Evolutionary conservation across 2,329 filamentous ascomycete genomes (phyloP).

Genomic region (Aureobasidium sp.): DNA sequence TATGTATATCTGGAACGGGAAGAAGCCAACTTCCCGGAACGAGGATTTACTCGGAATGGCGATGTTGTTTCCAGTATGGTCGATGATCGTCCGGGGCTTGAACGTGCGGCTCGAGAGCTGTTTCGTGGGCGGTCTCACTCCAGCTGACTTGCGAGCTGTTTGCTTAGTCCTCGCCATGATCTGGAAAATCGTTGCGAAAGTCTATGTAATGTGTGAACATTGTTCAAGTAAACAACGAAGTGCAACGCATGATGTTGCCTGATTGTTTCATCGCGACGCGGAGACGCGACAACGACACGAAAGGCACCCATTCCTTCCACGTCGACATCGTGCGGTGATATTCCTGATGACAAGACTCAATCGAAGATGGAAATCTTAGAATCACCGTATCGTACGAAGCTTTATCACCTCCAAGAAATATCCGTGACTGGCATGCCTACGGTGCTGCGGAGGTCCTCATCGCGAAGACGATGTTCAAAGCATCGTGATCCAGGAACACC

Average conservation of each 20-base stretch:
- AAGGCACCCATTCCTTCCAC: not conserved
- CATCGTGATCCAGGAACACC: too few species aligned
- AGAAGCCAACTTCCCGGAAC: not conserved
- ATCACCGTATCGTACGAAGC: too few species aligned
- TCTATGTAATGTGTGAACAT: not conserved
- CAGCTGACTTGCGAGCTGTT: not conserved
- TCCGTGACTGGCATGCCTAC: too few species aligned
- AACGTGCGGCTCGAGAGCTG: not conserved
- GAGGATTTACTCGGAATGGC: not conserved
- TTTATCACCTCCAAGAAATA: too few species aligned
- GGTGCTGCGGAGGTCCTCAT: too few species aligned
- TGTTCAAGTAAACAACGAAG: not conserved
- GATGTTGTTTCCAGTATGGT: not conserved
- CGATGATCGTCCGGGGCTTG: not conserved
- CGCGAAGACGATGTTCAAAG: too few species aligned
- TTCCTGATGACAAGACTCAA: too few species aligned
- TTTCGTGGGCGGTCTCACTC: not conserved
- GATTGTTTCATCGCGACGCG: not conserved
- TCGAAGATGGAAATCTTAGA: too few species aligned
- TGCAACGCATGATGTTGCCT: not conserved
- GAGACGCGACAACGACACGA: not conserved
- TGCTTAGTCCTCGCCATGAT: not conserved
- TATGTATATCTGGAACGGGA: not conserved
- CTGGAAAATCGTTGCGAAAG: not conserved
- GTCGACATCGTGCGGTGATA: not conserved